Base-by-base conservation (phyloP, 129 eudicot genomes). In the Smallanthus sonchifolius region DNA sequence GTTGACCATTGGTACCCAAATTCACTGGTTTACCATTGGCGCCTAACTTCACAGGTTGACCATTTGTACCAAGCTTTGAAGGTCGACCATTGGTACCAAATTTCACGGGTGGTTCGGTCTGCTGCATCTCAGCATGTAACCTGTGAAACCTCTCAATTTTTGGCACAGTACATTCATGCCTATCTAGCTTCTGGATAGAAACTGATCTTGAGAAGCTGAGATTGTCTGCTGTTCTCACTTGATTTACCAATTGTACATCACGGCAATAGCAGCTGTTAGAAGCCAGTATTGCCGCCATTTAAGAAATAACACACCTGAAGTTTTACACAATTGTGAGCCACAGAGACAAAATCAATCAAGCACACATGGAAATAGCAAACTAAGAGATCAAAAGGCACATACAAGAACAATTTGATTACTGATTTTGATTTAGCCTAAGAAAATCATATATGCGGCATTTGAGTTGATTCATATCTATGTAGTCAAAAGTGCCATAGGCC, bases 271-370 rank as follows among this genome's bases (percentile, higher is more conserved):
- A 89, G 95, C 90, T 86, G 51, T 89, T 72, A 63, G 92, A 87
- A 87, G 98, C 96, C 67, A 92, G 83, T 78, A 89, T 74, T 89
- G 95, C 95, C 82, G 84, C 90, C 98, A 92, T 92, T 79, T 72
- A 49, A 17, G 38, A 19, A 48, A 61, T 6, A 51, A 24, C 52
- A 64, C 67, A 82, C 90, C 80, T 73, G 76, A 72, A 59, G 72
- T 62, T 73, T 70, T 34, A 79, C 78, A 72, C 40, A 54, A 51
- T 2, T 36, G 43, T 71, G 49, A 65, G 69, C 66, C 43, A 72
- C 16, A 65, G n/a, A 40, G 55, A 72, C 54, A 19, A 76, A 20
- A 67, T 19, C 48, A 67, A 66, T 38, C 30, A 57, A 32, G 24
- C 67, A 61, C 67, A 15, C 4, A 61, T 14, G 67, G 10, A 61